These are phyloP conservation scores for Colletotrichum tanaceti DNA, from an alignment of 2,329 filamentous ascomycete species.

Conservation along the genomic window DNA sequence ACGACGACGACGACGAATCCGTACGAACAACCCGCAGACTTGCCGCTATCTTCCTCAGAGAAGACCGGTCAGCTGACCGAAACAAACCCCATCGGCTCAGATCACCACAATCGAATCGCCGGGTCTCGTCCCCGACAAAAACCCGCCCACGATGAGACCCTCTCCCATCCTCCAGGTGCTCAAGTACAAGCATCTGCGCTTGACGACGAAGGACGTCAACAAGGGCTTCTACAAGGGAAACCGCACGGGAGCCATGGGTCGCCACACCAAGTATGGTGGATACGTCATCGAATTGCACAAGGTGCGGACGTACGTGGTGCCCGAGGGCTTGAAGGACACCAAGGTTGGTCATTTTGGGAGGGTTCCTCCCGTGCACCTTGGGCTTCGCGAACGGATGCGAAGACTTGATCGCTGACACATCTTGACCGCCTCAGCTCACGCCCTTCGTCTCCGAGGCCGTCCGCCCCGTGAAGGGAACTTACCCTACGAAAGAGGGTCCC, in stretches of 20 bases:
- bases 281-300: slow-evolving; percentile 88
- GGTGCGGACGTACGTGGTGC: slow-evolving; percentile 90
- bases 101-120: background rate
- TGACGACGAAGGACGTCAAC: slow-evolving; percentile 93
- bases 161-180: slow-evolving; percentile 74
- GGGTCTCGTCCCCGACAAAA: background rate
- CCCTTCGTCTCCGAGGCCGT: slow-evolving; percentile 79
- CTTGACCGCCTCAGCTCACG: slow-evolving; percentile 69
- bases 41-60: background rate
- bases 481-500: slow-evolving; percentile 66
- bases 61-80: slow-evolving; percentile 3
- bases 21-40: background rate
- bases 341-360: slow-evolving; percentile 65
- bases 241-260: slow-evolving; percentile 86
- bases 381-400: background rate
- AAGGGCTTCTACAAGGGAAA: slow-evolving; percentile 99
- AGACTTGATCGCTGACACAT: background rate
- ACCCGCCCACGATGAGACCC: slow-evolving; percentile 67
- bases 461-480: slow-evolving; percentile 63
- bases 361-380: no score
- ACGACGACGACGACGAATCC: slow-evolving; percentile 7
- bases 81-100: background rate
- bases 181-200: slow-evolving; percentile 77
- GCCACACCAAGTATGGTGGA: slow-evolving; percentile 83
- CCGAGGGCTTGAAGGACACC: slow-evolving; percentile 74